phyloP scores from a whole-genome alignment of 352 stramenopile species.

The Phytophthora fragariaefolia region DNA sequence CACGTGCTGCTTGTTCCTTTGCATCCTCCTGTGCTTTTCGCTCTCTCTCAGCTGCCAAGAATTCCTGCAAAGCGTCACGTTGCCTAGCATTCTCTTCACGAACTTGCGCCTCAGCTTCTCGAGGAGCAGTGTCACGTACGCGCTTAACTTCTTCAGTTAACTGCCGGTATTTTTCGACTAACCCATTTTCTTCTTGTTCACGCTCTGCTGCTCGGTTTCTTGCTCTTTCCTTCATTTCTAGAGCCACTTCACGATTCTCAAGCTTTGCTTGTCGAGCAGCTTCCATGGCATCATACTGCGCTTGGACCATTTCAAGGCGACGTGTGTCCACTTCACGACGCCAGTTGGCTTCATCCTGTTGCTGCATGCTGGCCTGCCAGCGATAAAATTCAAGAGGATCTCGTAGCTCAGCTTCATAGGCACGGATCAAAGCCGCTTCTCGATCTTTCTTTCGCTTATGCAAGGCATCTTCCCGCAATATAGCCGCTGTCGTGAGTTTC shows the following conservation, averaged over 20 bases:
- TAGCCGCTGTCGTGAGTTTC: slow-evolving; percentile 90
- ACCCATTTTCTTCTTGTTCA: slow-evolving; percentile 57
- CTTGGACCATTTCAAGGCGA: slow-evolving; percentile 84
- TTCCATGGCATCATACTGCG: slow-evolving; percentile 82
- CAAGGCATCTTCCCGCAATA: slow-evolving; percentile 92
- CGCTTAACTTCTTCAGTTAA: slow-evolving; percentile 75
- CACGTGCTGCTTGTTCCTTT: slow-evolving; percentile 71
- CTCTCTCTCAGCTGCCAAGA: slow-evolving; percentile 64
- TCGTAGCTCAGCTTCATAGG: slow-evolving; percentile 91
- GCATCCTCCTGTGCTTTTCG: slow-evolving; percentile 68
- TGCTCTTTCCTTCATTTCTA: slow-evolving; percentile 79
- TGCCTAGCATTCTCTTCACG: slow-evolving; percentile 66
- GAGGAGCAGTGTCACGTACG: slow-evolving; percentile 78
- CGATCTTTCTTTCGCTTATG: slow-evolving; percentile 93
- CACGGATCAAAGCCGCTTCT: slow-evolving; percentile 84
- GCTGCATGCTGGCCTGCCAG: slow-evolving; percentile 89
- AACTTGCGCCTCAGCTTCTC: slow-evolving; percentile 73
- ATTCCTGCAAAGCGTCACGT: slow-evolving; percentile 69
- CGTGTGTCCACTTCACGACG: slow-evolving; percentile 79
- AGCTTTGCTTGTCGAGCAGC: slow-evolving; percentile 66
- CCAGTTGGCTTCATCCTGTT: slow-evolving; percentile 75
- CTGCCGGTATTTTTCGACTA: slow-evolving; percentile 62
- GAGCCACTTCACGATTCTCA: slow-evolving; percentile 85
- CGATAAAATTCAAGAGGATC: slow-evolving; percentile 92
- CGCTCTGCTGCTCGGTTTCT: slow-evolving; percentile 73